Evolutionary conservation across 2,329 filamentous ascomycete genomes (phyloP).

Genomic region (Arthrobotrys conoides): DNA sequence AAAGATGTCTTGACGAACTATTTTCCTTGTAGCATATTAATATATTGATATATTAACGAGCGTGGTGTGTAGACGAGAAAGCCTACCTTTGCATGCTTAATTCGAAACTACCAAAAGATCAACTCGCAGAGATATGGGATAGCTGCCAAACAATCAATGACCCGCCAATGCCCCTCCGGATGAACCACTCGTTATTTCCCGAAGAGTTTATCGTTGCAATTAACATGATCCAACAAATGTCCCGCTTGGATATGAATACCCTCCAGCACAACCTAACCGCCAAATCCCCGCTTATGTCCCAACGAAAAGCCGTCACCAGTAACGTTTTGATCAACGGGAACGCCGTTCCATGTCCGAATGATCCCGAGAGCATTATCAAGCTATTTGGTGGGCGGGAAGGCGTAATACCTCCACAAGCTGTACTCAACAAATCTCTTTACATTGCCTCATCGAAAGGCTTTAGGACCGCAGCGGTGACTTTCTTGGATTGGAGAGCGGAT

Average conservation of each 20-base stretch:
- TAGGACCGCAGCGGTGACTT: slow-evolving; percentile 40
- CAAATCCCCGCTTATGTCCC: slow-evolving; percentile 51
- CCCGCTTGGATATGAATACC: slow-evolving; percentile 41
- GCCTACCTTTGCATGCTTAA: slow-evolving; percentile 54
- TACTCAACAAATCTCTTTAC: slow-evolving; percentile 60
- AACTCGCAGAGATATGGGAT: slow-evolving; percentile 58
- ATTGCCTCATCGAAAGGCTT: slow-evolving; percentile 58
- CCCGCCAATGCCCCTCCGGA: slow-evolving; percentile 48
- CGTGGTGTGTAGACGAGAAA: slow-evolving; percentile 37
- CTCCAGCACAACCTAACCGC: slow-evolving; percentile 51
- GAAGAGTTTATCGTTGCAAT: slow-evolving; percentile 57
- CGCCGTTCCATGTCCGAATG: slow-evolving; percentile 47
- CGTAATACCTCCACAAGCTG: slow-evolving; percentile 34
- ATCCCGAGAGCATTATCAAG: slow-evolving; percentile 42
- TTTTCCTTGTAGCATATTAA: background rate
- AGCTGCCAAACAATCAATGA: slow-evolving; percentile 54
- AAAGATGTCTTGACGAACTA: no score
- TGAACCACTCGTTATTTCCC: slow-evolving; percentile 52
- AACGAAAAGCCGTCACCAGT: slow-evolving; percentile 51
- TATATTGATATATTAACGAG: no score
- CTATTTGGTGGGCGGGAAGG: slow-evolving; percentile 50
- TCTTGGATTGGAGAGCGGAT: slow-evolving; percentile 59
- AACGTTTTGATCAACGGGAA: slow-evolving; percentile 49
- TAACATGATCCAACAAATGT: slow-evolving; percentile 38
- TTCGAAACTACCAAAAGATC: slow-evolving; percentile 54